Percentiles rank a stretch among this genome's conserved stretches.
These are phyloP conservation scores for Anthracocystis setariae DNA, from an alignment of 1,284 basidiomycete genomes.

Conservation along the genomic window DNA sequence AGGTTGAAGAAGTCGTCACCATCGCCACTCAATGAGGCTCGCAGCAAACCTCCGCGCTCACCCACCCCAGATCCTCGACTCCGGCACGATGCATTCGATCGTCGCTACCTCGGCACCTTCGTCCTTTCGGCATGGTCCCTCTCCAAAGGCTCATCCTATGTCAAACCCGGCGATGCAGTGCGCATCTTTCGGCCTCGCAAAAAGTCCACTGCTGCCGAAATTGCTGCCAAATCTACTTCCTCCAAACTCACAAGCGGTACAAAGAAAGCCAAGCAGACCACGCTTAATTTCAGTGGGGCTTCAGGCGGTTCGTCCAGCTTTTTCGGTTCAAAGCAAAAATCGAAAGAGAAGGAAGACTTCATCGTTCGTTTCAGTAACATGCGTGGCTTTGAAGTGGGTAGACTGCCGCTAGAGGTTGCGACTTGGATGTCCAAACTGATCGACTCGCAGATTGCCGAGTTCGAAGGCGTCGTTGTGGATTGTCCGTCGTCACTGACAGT, in stretches of 20 bases:
- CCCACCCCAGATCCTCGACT: constrained; percentile 36
- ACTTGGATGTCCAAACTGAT: constrained; percentile 64
- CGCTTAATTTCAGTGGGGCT: constrained; percentile 46
- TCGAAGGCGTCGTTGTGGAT: constrained; percentile 63
- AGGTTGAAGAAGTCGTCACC: constrained; percentile 10
- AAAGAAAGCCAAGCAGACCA: constrained; percentile 51
- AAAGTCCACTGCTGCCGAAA: constrained; percentile 18
- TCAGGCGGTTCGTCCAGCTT: constrained; percentile 6
- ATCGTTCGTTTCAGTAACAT: constrained; percentile 65
- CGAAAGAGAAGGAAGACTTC: constrained; percentile 58
- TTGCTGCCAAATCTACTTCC: constrained; percentile 6
- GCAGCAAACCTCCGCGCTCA: constrained; percentile 13
- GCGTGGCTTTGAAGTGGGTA: constrained; percentile 63
- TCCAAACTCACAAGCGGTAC: constrained; percentile 25
- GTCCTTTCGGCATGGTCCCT: constrained; percentile 63
- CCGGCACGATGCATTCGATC: constrained; percentile 46
- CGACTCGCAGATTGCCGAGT: constrained; percentile 57
- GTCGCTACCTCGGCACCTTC: constrained; percentile 61
- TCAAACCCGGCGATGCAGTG: constrained; percentile 58
- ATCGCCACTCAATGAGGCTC: constrained; percentile 4
- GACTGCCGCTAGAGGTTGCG: constrained; percentile 58
- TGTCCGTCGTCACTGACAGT: constrained; percentile 56
- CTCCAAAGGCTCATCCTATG: constrained; percentile 59
- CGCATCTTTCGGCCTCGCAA: constrained; percentile 57
- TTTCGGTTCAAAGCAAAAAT: constrained; percentile 29